These are phyloP conservation scores for Calonectria pseudoreteaudii DNA, from an alignment of 2,329 filamentous ascomycete genomes.

Conservation along the genomic window DNA sequence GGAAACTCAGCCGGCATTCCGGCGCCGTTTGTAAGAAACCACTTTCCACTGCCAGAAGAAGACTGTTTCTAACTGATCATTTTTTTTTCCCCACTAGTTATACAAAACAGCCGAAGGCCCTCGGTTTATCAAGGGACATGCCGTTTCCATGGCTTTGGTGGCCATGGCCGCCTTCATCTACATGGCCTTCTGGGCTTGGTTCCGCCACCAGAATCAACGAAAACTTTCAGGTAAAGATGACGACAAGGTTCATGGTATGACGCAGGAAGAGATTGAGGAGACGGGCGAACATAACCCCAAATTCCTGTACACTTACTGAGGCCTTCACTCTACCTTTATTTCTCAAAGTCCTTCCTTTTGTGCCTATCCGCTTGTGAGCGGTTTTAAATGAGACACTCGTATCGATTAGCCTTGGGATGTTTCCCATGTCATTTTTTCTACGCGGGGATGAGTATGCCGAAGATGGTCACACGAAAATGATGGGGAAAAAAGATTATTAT, in stretches of 20 bases:
- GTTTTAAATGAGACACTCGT: not conserved
- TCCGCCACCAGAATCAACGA: constrained; percentile 50
- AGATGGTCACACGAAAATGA: too few relatives aligned
- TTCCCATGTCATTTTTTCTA: not conserved
- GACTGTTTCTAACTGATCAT: not conserved
- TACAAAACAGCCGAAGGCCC: constrained; percentile 52
- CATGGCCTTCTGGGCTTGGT: constrained; percentile 47
- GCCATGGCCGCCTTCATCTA: constrained; percentile 59
- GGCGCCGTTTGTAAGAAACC: constrained; percentile 61
- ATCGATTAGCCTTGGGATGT: not conserved
- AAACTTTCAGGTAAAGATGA: constrained; percentile 45
- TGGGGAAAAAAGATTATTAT: too few relatives aligned
- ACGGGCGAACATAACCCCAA: constrained; percentile 47
- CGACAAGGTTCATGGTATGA: constrained; percentile 41
- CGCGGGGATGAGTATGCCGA: too few relatives aligned
- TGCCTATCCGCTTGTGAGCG: not conserved
- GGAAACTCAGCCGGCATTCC: constrained; percentile 74
- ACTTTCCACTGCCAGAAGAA: too few relatives aligned
- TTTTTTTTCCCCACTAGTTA: constrained; percentile 31
- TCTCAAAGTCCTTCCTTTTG: not conserved
- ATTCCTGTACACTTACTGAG: constrained; percentile 46
- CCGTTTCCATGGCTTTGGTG: constrained; percentile 60
- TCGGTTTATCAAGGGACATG: constrained; percentile 61
- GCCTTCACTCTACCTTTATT: not conserved
- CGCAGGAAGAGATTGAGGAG: constrained; percentile 46